Evolutionary conservation across 305 asterid species (phyloP).

Genomic region (Fraxinus albicans): DNA sequence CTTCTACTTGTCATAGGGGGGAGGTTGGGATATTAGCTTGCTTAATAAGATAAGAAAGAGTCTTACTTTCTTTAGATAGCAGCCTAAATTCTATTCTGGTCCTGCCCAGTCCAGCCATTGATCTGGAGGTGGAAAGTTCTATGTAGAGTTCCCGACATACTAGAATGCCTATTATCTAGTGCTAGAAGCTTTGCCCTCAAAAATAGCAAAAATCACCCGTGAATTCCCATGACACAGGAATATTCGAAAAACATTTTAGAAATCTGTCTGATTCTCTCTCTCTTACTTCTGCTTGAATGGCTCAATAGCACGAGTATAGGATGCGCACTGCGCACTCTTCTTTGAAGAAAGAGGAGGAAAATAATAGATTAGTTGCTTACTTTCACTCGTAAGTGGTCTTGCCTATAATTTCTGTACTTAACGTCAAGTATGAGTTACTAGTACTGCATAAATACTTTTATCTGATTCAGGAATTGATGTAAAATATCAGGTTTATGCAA

Average conservation of each 20-base stretch:
- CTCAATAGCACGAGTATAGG: neutral
- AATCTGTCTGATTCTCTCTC: neutral
- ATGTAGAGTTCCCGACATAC: neutral
- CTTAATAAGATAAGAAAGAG: neutral
- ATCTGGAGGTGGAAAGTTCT: neutral
- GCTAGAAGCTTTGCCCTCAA: neutral
- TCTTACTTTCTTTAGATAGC: neutral
- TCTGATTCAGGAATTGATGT: neutral
- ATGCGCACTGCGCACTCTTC: neutral
- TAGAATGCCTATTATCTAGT: neutral
- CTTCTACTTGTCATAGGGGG: neutral
- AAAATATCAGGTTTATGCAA: conserved; percentile 16
- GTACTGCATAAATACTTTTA: neutral
- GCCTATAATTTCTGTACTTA: neutral
- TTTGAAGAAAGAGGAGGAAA: neutral
- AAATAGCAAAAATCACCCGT: neutral
- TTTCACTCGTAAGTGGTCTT: neutral
- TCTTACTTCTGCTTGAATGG: neutral
- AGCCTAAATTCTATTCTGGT: neutral
- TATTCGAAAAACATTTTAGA: neutral
- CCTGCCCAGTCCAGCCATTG: neutral
- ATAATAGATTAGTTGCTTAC: neutral
- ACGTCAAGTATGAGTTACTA: neutral
- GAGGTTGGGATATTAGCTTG: neutral
- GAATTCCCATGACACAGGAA: neutral